A percentile compares a stretch with the other conserved stretches of the same genome.
These are phyloP conservation scores for Talaromyces sp. DNA, from an alignment of 2,329 filamentous ascomycete genomes.

Conservation along the genomic window DNA sequence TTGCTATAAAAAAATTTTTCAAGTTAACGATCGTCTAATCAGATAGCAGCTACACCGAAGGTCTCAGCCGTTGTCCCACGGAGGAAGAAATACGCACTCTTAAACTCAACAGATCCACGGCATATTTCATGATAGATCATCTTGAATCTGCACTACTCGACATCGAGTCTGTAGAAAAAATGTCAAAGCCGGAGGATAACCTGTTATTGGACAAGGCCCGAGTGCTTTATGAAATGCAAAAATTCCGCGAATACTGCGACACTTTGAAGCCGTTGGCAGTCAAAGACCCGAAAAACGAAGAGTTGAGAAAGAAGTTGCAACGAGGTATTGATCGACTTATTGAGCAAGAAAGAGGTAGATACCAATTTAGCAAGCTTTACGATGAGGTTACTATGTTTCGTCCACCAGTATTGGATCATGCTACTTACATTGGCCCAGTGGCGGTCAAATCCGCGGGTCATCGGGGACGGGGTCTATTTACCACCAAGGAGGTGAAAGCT, in stretches of 20 bases:
- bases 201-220: neutral
- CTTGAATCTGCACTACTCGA: neutral
- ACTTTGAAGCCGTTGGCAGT: neutral
- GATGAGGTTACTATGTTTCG: neutral
- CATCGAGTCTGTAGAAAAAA: neutral
- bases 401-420: constrained; percentile 39
- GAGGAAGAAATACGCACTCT: neutral
- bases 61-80: neutral
- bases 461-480: constrained; percentile 50
- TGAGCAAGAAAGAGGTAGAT: neutral
- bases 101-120: neutral
- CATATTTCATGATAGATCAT: neutral
- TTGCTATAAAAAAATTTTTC: neutral
- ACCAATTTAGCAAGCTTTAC: neutral
- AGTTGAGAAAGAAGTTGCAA: neutral
- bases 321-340: neutral
- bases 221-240: neutral
- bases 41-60: neutral
- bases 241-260: neutral
- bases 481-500: constrained; percentile 41
- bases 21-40: neutral
- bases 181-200: neutral
- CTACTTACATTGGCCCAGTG: constrained; percentile 43
- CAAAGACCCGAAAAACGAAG: neutral
- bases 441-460: constrained; percentile 36